Base-by-base conservation (phyloP, 352 stramenopile species). In the Discostella stelligera region DNA sequence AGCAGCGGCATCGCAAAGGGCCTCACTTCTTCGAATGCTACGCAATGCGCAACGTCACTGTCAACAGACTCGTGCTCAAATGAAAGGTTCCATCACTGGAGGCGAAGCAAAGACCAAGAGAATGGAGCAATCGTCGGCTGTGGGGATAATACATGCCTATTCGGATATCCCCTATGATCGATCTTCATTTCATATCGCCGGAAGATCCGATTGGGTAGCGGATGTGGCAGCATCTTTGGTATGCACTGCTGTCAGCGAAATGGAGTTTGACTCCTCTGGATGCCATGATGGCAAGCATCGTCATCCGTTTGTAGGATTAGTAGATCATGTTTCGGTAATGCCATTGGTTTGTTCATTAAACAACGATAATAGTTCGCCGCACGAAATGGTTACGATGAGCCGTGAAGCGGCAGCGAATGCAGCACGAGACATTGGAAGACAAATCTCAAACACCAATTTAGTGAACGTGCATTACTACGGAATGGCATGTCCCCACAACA, bases 151-250 rank as follows among this genome's bases (percentile, higher is more conserved):
- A 50, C 87, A 91, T 79, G 87, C 87, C 5, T 93, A 80, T 70
- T 73, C 83, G 11, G 83, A 91, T 75, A 66, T 66, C 16, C 71
- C 76, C 0, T 93, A 93, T 61, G 80, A 93, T 77, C 65, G 87
- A 85, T 90, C 87, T 49, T 93, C 87, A 7, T 87, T 93, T 77
- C 87, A 93, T 75, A 65, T 93, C 30, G 84, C 87, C 18, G 87
- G 83, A 64, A 64, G 27, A 18, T 67, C 81, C 0, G 61, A 79
- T 58, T 59, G 53, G 66, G 69, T 85, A 48, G 58, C 75, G 46
- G 49, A 76, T 23, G 78, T 90, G 21, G 83, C 79, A 25, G 82
- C 74, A 32, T 20, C 55, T 21, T 46, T 91, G 6, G 69, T 83
- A 48, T 53, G 49, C 30, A 83, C 62, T 64, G 79, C 79, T 5